Percentiles rank a stretch among this genome's conserved stretches.
These are phyloP conservation scores for Trifolium repens DNA, from an alignment of 306 rosid genomes.

Conservation along the genomic window DNA sequence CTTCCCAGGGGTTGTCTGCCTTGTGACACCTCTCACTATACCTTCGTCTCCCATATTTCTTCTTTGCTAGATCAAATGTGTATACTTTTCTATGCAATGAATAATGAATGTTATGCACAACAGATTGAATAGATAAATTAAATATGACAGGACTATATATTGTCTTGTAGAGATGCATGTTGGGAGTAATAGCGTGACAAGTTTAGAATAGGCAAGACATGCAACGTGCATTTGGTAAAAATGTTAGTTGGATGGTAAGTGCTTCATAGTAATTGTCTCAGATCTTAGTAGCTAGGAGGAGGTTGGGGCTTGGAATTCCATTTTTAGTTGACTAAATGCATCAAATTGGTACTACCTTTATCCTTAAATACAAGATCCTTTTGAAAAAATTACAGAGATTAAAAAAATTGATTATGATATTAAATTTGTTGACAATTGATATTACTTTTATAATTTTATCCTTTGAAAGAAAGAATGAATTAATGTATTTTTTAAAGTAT, in stretches of 20 bases:
- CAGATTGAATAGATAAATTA: conserved; percentile 12
- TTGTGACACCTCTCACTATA: conserved; percentile 40
- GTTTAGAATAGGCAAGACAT: conserved; percentile 26
- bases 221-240: conserved; percentile 37
- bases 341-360: not conserved
- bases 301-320: conserved; percentile 32
- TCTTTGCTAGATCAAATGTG: conserved; percentile 1
- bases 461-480: too few species aligned
- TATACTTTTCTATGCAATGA: not conserved
- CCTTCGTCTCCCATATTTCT: conserved; percentile 62
- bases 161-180: conserved; percentile 30
- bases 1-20: conserved; percentile 58
- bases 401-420: too few species aligned
- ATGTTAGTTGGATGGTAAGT: conserved; percentile 62
- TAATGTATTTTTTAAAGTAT: too few species aligned
- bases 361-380: too few species aligned
- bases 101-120: conserved; percentile 16
- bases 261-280: conserved; percentile 52
- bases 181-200: not conserved
- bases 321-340: not conserved
- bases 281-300: conserved; percentile 41
- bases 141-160: conserved; percentile 46
- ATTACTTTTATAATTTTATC: too few species aligned
- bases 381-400: too few species aligned
- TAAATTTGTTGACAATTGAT: too few species aligned